phyloP scores from a whole-genome alignment of 306 rosid genomes.

The Dalbergia cochinchinensis region DNA sequence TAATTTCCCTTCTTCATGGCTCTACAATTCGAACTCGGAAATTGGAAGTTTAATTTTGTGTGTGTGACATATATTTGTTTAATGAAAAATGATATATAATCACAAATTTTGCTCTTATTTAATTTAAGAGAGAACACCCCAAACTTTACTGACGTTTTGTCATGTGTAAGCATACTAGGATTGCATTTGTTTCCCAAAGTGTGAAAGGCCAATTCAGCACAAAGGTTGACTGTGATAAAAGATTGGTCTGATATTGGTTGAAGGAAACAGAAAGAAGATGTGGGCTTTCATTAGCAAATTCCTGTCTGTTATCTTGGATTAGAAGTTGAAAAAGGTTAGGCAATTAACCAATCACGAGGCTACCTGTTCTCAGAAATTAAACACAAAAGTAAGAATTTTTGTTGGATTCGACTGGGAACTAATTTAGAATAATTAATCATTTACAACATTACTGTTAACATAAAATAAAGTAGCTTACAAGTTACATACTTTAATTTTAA shows the following conservation, averaged over 20 bases:
- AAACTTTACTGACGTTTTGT: background rate
- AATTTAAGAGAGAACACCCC: background rate
- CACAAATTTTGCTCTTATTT: no score
- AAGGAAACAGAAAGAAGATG: constrained; percentile 23
- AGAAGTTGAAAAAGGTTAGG: constrained; percentile 36
- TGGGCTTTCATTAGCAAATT: constrained; percentile 7
- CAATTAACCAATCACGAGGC: constrained; percentile 39
- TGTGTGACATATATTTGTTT: no score
- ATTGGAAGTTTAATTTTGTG: background rate
- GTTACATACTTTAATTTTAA: background rate
- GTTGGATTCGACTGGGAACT: background rate
- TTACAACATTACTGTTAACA: background rate
- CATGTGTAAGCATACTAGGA: constrained; percentile 30
- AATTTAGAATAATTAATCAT: background rate
- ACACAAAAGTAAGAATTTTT: background rate
- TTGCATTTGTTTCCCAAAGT: constrained; percentile 31
- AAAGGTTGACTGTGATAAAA: constrained; percentile 23
- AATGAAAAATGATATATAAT: no score
- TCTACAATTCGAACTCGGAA: background rate
- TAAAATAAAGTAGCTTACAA: background rate
- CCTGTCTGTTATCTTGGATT: constrained; percentile 20
- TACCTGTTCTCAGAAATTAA: constrained; percentile 13
- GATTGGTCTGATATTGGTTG: background rate
- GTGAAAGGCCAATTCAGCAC: constrained; percentile 35
- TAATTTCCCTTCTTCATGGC: background rate